Conservation (phyloP, 441 rosid genomes). For the Theobroma grandiflorum region DNA sequence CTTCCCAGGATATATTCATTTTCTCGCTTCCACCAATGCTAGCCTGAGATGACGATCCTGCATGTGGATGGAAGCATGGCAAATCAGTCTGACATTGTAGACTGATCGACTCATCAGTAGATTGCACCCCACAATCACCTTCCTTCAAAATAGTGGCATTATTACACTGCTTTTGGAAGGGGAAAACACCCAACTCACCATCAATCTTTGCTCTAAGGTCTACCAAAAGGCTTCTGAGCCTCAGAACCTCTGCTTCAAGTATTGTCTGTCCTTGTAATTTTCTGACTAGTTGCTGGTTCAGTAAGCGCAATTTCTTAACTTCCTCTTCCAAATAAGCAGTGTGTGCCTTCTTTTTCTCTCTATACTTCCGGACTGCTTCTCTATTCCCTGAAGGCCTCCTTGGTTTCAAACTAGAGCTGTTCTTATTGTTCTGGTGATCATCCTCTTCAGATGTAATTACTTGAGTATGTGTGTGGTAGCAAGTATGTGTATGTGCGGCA, state of each 20-base stretch:
- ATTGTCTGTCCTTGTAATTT: conserved; percentile 58
- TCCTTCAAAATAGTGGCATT: conserved; percentile 40
- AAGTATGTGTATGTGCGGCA: conserved; percentile 66
- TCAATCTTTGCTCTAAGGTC: conserved; percentile 65
- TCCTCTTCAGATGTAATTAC: conserved; percentile 47
- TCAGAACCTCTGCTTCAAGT: conserved; percentile 60
- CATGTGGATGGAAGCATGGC: conserved; percentile 44
- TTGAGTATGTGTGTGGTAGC: conserved; percentile 73
- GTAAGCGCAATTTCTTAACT: conserved; percentile 52
- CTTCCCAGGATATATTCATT: conserved; percentile 38
- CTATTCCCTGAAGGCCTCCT: conserved; percentile 67
- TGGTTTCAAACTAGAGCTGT: conserved; percentile 34
- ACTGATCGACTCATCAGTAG: conserved; percentile 26
- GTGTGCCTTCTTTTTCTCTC: conserved; percentile 83
- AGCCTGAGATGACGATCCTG: conserved; percentile 33
- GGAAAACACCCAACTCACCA: conserved; percentile 54
- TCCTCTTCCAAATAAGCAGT: conserved; percentile 75
- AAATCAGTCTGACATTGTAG: conserved; percentile 31
- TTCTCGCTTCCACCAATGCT: conserved; percentile 38
- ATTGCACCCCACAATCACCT: conserved; percentile 43
- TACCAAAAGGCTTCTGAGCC: conserved; percentile 55
- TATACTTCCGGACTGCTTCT: conserved; percentile 77
- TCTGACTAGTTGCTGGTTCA: conserved; percentile 57
- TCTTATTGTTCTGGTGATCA: conserved; percentile 36
- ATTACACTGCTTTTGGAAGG: conserved; percentile 52